These are phyloP conservation scores for Rhizopus arrhizus DNA, from an alignment of 371 early-diverging fungal genomes.

Conservation along the genomic window DNA sequence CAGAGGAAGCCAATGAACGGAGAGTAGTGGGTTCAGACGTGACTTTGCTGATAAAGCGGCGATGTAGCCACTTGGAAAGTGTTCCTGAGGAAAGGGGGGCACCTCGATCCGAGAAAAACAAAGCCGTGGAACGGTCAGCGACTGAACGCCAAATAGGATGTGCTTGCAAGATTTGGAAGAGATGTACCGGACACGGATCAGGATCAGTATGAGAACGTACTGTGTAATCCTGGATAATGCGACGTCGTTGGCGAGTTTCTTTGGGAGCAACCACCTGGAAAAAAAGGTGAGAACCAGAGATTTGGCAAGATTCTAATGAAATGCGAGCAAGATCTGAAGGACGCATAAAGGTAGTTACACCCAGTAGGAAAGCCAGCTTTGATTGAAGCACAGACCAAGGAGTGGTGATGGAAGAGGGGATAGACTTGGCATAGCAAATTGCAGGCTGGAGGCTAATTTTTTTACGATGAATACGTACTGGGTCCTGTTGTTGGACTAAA, in stretches of 20 bases:
- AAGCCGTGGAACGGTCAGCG: not conserved
- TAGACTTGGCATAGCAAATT: not conserved
- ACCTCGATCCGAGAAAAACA: slow-evolving; percentile 2
- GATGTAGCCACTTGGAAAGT: slow-evolving; percentile 12
- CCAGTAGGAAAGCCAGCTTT: slow-evolving; percentile 23
- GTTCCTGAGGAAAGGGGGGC: not conserved
- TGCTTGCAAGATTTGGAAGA: not conserved
- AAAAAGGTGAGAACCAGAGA: not conserved
- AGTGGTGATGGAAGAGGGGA: not conserved
- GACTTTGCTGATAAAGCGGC: slow-evolving; percentile 2
- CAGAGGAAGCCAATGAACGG: slow-evolving; percentile 17
- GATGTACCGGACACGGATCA: not conserved
- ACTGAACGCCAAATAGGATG: not conserved
- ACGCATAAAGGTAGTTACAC: slow-evolving; percentile 17
- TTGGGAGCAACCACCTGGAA: slow-evolving; percentile 14
- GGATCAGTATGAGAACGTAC: not conserved
- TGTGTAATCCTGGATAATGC: slow-evolving; percentile 15
- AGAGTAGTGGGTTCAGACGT: slow-evolving; percentile 12
- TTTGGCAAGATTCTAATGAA: not conserved
- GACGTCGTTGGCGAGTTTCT: slow-evolving; percentile 6
- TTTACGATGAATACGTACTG: not conserved
- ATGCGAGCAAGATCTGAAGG: slow-evolving; percentile 23
- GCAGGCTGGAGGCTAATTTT: slow-evolving; percentile 6
- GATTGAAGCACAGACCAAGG: not conserved
- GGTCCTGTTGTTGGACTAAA: not conserved